Conservation (phyloP, 768 basidiomycete genomes). For the Phlegmacium glaucopus region DNA sequence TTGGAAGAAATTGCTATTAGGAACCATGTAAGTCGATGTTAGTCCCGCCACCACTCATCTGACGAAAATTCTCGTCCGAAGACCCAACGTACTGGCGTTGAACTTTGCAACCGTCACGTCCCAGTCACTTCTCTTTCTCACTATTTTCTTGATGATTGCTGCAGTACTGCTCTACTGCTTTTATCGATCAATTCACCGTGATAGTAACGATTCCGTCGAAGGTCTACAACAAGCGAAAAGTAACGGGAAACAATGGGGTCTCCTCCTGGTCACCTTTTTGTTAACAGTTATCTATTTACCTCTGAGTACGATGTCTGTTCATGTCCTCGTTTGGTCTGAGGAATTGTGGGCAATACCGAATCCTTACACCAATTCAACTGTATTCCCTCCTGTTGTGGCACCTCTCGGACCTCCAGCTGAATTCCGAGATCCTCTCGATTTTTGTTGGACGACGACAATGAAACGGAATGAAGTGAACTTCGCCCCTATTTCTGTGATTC, state of each 20-base stretch:
- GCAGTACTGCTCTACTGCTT: slow-evolving; percentile 57
- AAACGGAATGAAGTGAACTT: slow-evolving; percentile 64
- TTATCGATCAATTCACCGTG: slow-evolving; percentile 42
- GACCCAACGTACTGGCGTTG: slow-evolving; percentile 71
- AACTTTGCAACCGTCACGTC: slow-evolving; percentile 64
- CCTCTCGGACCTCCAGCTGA: slow-evolving; percentile 54
- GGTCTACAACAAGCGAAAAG: slow-evolving; percentile 48
- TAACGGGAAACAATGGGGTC: slow-evolving; percentile 44
- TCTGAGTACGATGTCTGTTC: slow-evolving; percentile 72
- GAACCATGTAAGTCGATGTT: slow-evolving; percentile 52
- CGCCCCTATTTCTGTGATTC: slow-evolving; percentile 58
- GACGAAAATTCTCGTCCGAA: slow-evolving; percentile 20
- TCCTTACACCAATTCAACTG: slow-evolving; percentile 59
- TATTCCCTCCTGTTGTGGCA: slow-evolving; percentile 42
- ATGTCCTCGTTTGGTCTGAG: slow-evolving; percentile 73
- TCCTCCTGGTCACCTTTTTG: slow-evolving; percentile 61
- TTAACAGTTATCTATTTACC: slow-evolving; percentile 72
- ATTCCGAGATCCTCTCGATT: slow-evolving; percentile 62
- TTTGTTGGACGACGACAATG: slow-evolving; percentile 82
- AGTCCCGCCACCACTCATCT: background rate
- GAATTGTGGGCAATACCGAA: slow-evolving; percentile 74
- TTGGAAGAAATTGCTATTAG: slow-evolving; percentile 61
- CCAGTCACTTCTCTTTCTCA: slow-evolving; percentile 58
- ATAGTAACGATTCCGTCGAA: slow-evolving; percentile 48
- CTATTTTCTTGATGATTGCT: slow-evolving; percentile 54